Base-by-base conservation (phyloP, 202 grass and related monocot species). In the Musa balbisiana region DNA sequence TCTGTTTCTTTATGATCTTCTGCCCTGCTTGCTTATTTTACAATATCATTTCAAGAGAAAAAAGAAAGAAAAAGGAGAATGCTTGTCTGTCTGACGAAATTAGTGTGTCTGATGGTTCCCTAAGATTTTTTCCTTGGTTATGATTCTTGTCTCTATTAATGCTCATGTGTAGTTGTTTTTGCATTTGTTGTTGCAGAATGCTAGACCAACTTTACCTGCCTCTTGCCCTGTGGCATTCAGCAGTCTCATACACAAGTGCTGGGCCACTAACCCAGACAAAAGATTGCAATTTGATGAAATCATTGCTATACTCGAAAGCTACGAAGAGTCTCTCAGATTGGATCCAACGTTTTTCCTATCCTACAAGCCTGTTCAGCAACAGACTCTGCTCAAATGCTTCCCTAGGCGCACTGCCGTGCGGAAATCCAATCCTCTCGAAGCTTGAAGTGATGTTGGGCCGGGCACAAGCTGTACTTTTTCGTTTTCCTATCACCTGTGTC, bases 201-300 rank as follows among this genome's bases (percentile, higher is more conserved):
- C 86, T 54, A 87, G 94, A 79, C 94, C 94, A 52, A 84, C 88
- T 78, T 60, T 97, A 58, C 94, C 88, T 56, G 56, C 80, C 82
- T 87, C 88, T 51, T 93, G 94, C 79, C 94, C 94, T 55, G 6
- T 83, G 56, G 94, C 94, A 81, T 89, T 97, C 70, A 91, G 94
- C 71, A 90, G 91, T 76, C 84, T 97, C 67, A 86, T 93, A 23
- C 79, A 62, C 26, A 88, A 86, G 81, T 93, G 94, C 76, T 97
- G 94, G 94, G 86, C 88, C 11, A 89, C 84, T 11, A 91, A 91
- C 76, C 94, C 94, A 0, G 88, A 85, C 9, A 84, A 71, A 78
- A 97, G 94, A 54, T 90, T 90, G 62, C 88, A 91, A 69, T 97
- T 97, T 29, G 86, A 91, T 0, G 87, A 97, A 53, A 91, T 97